Conservation (phyloP, 2,329 filamentous ascomycete genomes). For the Alternaria panax region DNA sequence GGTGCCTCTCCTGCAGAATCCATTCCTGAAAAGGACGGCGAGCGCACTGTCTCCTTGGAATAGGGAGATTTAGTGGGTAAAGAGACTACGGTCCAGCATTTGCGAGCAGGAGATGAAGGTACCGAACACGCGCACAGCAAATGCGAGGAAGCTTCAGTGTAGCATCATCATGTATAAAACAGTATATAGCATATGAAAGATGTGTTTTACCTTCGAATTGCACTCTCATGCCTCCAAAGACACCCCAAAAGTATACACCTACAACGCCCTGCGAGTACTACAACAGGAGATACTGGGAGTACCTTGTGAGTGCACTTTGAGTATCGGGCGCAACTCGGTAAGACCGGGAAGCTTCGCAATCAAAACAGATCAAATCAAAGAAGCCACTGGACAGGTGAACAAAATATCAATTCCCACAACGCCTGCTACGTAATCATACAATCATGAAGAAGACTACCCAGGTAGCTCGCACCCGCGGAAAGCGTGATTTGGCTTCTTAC, state of each 20-base stretch:
- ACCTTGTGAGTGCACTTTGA: too few relatives aligned
- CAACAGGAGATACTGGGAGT: too few relatives aligned
- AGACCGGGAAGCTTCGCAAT: neutral
- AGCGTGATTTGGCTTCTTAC: neutral
- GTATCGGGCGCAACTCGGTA: too few relatives aligned
- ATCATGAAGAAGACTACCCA: neutral
- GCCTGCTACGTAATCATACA: neutral
- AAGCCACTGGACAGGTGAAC: neutral
- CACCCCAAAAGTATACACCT: too few relatives aligned
- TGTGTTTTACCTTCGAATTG: neutral
- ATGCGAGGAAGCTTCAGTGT: neutral
- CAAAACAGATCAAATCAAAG: neutral
- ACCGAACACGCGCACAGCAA: neutral
- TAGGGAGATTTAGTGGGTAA: neutral
- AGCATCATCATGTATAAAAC: neutral
- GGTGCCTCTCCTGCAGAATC: neutral
- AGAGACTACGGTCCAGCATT: neutral
- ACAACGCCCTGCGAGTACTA: too few relatives aligned
- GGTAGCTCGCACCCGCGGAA: neutral
- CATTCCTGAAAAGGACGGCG: neutral
- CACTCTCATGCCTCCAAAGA: too few relatives aligned
- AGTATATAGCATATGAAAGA: neutral
- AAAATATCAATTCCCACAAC: neutral
- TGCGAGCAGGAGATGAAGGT: neutral
- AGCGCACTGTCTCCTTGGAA: neutral